Conservation (phyloP, 495 filamentous ascomycete species). For the Tuber brumale region DNA sequence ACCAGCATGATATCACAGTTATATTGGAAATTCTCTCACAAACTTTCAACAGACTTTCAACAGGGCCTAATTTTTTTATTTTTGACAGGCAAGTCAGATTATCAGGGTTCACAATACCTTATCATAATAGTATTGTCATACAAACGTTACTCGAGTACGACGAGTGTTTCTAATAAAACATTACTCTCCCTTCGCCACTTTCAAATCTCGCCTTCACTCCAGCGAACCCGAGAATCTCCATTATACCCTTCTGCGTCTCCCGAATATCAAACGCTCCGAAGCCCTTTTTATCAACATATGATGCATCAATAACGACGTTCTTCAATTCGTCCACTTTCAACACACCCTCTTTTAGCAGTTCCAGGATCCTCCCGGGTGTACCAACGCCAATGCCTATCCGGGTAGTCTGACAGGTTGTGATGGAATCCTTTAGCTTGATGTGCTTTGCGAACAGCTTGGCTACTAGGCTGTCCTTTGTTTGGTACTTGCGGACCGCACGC, state of each 20-base stretch:
- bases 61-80: too few relatives aligned
- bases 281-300: constrained; percentile 86
- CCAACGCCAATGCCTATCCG: constrained; percentile 81
- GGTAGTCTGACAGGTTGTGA: constrained; percentile 61
- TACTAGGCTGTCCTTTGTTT: constrained; percentile 65
- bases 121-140: background rate
- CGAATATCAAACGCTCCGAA: constrained; percentile 87
- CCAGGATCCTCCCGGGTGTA: constrained; percentile 73
- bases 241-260: constrained; percentile 56
- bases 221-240: constrained; percentile 33
- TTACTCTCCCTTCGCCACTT: constrained; percentile 15
- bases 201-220: constrained; percentile 23
- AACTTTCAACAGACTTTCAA: too few relatives aligned
- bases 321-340: constrained; percentile 62
- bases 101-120: background rate
- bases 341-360: constrained; percentile 72
- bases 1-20: too few relatives aligned
- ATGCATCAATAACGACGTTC: constrained; percentile 79
- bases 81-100: background rate
- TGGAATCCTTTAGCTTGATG: constrained; percentile 85
- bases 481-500: constrained; percentile 66
- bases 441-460: constrained; percentile 97
- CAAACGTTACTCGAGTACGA: background rate
- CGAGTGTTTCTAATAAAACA: constrained; percentile 23
- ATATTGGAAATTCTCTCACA: too few relatives aligned